Evolutionary conservation across 805 yeast species (phyloP), one percentile per base, ranked within the genome.

Genomic region (Starmerella potacharoeniae): DNA sequence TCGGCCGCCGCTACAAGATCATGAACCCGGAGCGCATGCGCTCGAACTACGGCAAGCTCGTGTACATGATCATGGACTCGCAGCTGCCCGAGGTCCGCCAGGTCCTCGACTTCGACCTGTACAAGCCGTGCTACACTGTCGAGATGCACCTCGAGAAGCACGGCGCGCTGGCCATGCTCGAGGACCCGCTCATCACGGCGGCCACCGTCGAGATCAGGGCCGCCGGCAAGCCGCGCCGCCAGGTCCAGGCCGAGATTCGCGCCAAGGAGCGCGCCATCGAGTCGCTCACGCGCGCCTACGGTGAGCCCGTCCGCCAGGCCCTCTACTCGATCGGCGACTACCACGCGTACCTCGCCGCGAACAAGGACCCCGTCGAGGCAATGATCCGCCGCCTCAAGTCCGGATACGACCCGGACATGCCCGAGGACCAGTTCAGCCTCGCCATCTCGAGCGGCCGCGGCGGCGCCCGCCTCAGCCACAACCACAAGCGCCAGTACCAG

Each of bases 1-100:
- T 85, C 57, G 93, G 93, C 29, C 74, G 93, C 62, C 74, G 93
- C 45, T 85, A 85, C 70, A 85, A 85, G 65, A 81, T 86, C 62
- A 82, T 85, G 89, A 85, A 85, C 64, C 95, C 95, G 0, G 89
- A 85, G 61, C 76, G 80, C 62, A 82, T 86, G 86, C 75, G 89
- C 58, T 86, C 82, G 63, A 81, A 81, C 5, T 86, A 81, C 66
- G 95, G 95, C 47, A 84, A 85, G 63, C 71, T 86, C 55, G 82
- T 86, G 70, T 85, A 85, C 67, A 86, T 85, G 85, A 81, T 84
- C 39, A 85, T 86, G 93, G 95, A 85, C 68, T 85, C 93, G 2
- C 71, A 86, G 48, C 68, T 83, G 33, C 84, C 88, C 0, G 88
- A 84, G 61, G 78, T 85, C 56, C 78, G 76, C 60, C 79, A 77